Evolutionary conservation across 2,329 filamentous ascomycete genomes (phyloP).

Genomic region (Neonectria punicea): DNA sequence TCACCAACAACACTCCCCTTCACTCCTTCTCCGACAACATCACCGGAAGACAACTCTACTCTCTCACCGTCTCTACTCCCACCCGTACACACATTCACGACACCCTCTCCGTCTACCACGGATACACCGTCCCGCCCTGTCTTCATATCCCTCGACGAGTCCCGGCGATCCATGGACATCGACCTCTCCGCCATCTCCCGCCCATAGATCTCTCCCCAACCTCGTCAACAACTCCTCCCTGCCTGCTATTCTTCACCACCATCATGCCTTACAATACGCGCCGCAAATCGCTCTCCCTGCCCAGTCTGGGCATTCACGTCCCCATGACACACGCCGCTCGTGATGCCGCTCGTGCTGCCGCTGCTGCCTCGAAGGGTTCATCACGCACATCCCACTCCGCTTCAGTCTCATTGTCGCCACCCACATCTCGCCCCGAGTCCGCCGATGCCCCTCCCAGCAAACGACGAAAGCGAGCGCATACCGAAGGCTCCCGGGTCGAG

Average conservation of each 20-base stretch:
- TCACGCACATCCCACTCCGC: constrained; percentile 45
- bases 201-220: constrained; percentile 27
- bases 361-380: constrained; percentile 56
- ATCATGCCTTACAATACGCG: constrained; percentile 95
- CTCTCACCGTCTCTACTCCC: constrained; percentile 22
- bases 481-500: constrained; percentile 81
- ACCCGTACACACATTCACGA: constrained; percentile 24
- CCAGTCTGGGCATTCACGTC: constrained; percentile 91
- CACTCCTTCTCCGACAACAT: constrained; percentile 28
- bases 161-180: constrained; percentile 32
- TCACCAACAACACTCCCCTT: constrained; percentile 38
- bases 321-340: constrained; percentile 73
- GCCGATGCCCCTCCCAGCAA: constrained; percentile 62
- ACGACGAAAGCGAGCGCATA: constrained; percentile 83
- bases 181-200: constrained; percentile 24
- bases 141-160: constrained; percentile 28
- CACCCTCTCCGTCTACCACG: constrained; percentile 16
- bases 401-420: constrained; percentile 46
- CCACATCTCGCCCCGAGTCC: constrained; percentile 44
- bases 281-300: constrained; percentile 92
- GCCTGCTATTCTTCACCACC: constrained; percentile 20
- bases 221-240: constrained; percentile 4
- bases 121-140: constrained; percentile 27
- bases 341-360: constrained; percentile 63
- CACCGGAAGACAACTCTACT: constrained; percentile 20